These are phyloP conservation scores for Veloporphyrellus conicus DNA, from an alignment of 1,284 basidiomycete genomes.

Conservation along the genomic window DNA sequence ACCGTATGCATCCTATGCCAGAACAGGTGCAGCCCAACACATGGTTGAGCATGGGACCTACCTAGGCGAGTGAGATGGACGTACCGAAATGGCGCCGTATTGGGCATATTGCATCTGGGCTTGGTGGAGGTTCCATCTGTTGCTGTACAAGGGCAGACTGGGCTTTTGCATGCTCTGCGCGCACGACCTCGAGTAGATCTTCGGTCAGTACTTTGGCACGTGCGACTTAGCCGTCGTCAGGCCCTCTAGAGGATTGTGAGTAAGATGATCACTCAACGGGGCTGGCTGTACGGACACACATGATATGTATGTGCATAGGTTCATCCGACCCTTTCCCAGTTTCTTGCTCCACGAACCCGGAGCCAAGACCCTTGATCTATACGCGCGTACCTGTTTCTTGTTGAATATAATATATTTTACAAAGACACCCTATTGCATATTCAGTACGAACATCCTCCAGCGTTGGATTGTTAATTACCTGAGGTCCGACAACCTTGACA, in stretches of 20 bases:
- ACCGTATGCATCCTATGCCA: constrained; percentile 40
- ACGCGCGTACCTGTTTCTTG: constrained; percentile 93
- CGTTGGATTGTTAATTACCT: constrained; percentile 41
- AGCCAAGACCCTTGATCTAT: constrained; percentile 96
- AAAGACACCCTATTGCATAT: no score
- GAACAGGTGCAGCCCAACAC: background rate
- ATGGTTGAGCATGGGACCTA: background rate
- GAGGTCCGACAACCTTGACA: constrained; percentile 95
- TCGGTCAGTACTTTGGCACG: constrained; percentile 86
- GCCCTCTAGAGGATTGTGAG: constrained; percentile 54
- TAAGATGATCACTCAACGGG: background rate
- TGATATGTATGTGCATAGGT: constrained; percentile 92
- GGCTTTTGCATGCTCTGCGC: constrained; percentile 82
- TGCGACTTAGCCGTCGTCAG: constrained; percentile 82
- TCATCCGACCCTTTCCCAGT: constrained; percentile 88
- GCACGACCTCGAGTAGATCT: constrained; percentile 83
- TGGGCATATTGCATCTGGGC: constrained; percentile 75
- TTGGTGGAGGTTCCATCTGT: constrained; percentile 76
- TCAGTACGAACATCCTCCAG: constrained; percentile 82
- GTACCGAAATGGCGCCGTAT: constrained; percentile 59
- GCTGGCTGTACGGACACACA: constrained; percentile 47
- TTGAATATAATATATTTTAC: constrained; percentile 99
- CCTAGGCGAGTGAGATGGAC: constrained; percentile 29
- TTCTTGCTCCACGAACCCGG: constrained; percentile 93
- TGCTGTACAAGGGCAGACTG: constrained; percentile 57